These are phyloP conservation scores for Chaetomiaceae sp. DNA, from an alignment of 2,329 filamentous ascomycete genomes.

Conservation along the genomic window DNA sequence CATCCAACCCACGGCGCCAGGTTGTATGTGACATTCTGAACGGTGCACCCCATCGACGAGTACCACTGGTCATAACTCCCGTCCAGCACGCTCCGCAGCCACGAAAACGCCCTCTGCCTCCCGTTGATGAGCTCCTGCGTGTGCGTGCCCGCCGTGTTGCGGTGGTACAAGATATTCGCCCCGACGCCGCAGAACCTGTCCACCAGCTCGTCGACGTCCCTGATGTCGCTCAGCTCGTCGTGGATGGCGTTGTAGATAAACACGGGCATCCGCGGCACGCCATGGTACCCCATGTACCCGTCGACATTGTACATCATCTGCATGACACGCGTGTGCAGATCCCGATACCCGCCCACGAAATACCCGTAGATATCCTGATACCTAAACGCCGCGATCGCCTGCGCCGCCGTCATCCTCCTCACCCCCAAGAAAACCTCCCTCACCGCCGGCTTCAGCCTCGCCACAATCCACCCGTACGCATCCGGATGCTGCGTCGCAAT, in stretches of 20 bases:
- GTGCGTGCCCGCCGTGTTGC: constrained; percentile 40
- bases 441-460: constrained; percentile 31
- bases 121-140: constrained; percentile 29
- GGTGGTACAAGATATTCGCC: constrained; percentile 40
- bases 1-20: constrained; percentile 12
- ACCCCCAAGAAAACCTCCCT: constrained; percentile 32
- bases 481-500: constrained; percentile 33
- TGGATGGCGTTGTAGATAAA: constrained; percentile 43
- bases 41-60: constrained; percentile 17
- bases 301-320: constrained; percentile 28
- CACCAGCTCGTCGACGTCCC: constrained; percentile 38
- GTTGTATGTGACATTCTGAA: constrained; percentile 19
- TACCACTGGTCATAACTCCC: constrained; percentile 16
- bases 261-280: constrained; percentile 41
- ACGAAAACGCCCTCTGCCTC: constrained; percentile 22
- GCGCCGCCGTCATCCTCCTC: constrained; percentile 26
- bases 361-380: constrained; percentile 37
- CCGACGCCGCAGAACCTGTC: constrained; percentile 37
- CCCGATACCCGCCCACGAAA: constrained; percentile 34
- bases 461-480: constrained; percentile 25
- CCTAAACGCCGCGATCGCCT: constrained; percentile 28
- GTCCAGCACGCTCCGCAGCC: constrained; percentile 21
- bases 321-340: constrained; percentile 25
- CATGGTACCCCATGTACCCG: constrained; percentile 34
- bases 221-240: constrained; percentile 40